phyloP scores from a whole-genome alignment of 176 grass and related monocot species.

The Tillandsia leiboldiana region DNA sequence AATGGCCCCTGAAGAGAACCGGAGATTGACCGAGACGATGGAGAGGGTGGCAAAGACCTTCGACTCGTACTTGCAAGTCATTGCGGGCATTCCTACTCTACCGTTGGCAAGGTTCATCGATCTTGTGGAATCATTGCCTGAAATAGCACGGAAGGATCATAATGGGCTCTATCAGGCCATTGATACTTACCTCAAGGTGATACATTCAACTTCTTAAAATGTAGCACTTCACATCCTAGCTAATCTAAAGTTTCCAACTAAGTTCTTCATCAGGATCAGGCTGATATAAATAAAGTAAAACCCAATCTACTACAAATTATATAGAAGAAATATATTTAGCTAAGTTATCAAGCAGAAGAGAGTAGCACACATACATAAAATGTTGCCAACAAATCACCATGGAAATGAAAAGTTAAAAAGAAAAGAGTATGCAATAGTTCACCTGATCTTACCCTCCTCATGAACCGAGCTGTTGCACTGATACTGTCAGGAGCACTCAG shows the following conservation, averaged over 20 bases:
- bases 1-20: constrained; percentile 26
- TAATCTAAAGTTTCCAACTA: background rate
- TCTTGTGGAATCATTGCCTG: constrained; percentile 59
- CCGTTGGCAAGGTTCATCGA: constrained; percentile 60
- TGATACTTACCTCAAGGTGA: constrained; percentile 72
- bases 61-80: constrained; percentile 54
- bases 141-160: constrained; percentile 52
- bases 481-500: constrained; percentile 51
- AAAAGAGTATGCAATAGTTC: background rate
- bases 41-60: constrained; percentile 40
- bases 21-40: constrained; percentile 47
- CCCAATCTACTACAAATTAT: too few species aligned
- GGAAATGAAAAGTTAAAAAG: too few species aligned
- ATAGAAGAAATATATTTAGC: too few species aligned
- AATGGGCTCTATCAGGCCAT: constrained; percentile 73
- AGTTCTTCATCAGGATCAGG: background rate
- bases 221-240: background rate
- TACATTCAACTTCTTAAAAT: background rate
- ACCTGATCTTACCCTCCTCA: background rate
- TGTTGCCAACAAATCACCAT: too few species aligned
- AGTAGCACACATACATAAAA: background rate
- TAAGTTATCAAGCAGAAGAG: too few species aligned
- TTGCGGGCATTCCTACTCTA: constrained; percentile 37
- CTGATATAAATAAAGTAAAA: too few species aligned
- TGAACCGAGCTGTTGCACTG: background rate